Evolutionary conservation across 495 filamentous ascomycete species (phyloP), one percentile per base, ranked within the genome.

Genomic region (Polyplosphaeria fusca): DNA sequence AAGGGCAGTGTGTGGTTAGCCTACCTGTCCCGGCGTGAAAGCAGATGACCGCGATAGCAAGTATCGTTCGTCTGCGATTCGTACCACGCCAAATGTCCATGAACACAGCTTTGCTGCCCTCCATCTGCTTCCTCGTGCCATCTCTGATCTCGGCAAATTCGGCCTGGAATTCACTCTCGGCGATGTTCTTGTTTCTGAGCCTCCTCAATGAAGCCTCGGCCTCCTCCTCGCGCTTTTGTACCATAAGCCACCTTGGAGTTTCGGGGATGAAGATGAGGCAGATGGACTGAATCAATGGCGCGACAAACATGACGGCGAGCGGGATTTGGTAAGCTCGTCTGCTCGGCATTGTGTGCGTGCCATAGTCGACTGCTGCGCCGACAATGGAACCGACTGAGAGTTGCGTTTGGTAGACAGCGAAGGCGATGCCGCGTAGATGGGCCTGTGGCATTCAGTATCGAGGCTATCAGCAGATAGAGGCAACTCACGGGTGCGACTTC

Each of bases 11-110:
- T 47, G 24, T 11, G n/a, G 26, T 18, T 9, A 2, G 14, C 45
- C 18, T 9, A 49, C 46, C 46, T 7, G 48, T 52, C 12, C 48
- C 48, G 20, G 48, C 48, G 28, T 52, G 48, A 16, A 52, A 52
- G 35, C 48, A 52, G 16, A 52, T 52, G 48, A 52, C 48, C 13
- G 32, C 5, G 22, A 52, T 52, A 16, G 48, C 23, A 11, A 52
- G 48, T 1, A 52, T 30, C 3, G 48, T 52, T 18, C 48, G 48
- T 3, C 48, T 11, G 4, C 27, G 48, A 11, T 40, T n/a, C 32
- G 48, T 40, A 30, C 48, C 48, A 13, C 48, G 48, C 48, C 48
- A 55, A 4, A 55, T 55, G 24, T 55, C 51, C 51, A 57, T 57
- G 24, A 57, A 57, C 3, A 49, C 30, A 12, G 43, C n/a, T 24